Conservation (phyloP, 1,284 basidiomycete genomes). For the Cryptococcus wingfieldii region DNA sequence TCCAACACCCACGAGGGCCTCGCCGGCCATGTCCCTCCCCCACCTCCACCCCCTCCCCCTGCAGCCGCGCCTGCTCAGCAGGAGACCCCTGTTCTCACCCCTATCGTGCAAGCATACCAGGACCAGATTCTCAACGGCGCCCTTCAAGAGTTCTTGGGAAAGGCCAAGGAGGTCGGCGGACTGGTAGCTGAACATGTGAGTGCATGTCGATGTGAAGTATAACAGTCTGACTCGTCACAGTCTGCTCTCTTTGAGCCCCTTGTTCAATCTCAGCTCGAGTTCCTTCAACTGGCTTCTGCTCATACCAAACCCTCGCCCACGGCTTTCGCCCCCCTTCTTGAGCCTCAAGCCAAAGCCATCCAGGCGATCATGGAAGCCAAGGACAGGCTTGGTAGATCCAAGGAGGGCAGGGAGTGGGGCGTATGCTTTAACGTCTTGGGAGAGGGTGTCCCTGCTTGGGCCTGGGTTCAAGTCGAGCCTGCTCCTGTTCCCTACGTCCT, state of each 20-base stretch:
- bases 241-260: constrained; percentile 65
- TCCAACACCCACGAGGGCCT: constrained; percentile 43
- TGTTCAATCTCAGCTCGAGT: constrained; percentile 63
- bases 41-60: constrained; percentile 40
- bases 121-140: constrained; percentile 66
- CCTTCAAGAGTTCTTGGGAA: constrained; percentile 66
- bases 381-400: constrained; percentile 66
- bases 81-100: constrained; percentile 52
- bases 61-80: constrained; percentile 44
- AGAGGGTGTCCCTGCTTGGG: constrained; percentile 78
- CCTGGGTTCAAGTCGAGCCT: constrained; percentile 82
- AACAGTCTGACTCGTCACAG: constrained; percentile 48
- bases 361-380: constrained; percentile 72
- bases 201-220: constrained; percentile 10
- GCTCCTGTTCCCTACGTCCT: constrained; percentile 79
- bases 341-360: constrained; percentile 69
- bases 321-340: constrained; percentile 59
- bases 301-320: constrained; percentile 67
- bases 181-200: constrained; percentile 72
- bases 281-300: constrained; percentile 64
- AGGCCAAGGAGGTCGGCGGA: constrained; percentile 71
- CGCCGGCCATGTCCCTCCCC: constrained; percentile 39
- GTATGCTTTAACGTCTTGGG: constrained; percentile 75
- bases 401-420: constrained; percentile 70
- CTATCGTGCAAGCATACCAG: constrained; percentile 69